Conservation (phyloP, 352 stramenopile genomes). For the Phytopythium aichiense region DNA sequence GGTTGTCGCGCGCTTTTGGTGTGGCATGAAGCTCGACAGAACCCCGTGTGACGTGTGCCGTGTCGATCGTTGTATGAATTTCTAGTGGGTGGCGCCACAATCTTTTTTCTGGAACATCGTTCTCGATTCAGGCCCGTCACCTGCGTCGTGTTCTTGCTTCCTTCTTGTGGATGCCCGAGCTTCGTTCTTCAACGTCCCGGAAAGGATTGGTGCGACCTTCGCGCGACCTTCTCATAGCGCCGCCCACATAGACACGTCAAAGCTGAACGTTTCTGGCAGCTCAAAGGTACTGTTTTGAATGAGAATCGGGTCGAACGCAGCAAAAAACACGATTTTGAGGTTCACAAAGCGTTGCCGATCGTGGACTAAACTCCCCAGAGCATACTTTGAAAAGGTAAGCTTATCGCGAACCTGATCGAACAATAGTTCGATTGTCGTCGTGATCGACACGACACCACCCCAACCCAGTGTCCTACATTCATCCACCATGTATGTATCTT, state of each 20-base stretch:
- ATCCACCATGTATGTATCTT: neutral
- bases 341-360: neutral
- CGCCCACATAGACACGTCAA: neutral
- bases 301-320: neutral
- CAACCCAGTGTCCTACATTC: neutral
- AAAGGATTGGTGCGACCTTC: neutral
- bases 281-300: neutral
- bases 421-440: neutral
- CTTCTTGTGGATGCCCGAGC: neutral
- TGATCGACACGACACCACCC: neutral
- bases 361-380: neutral
- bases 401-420: neutral
- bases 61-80: neutral
- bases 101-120: slow-evolving; percentile 4
- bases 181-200: slow-evolving; percentile 1
- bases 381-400: neutral
- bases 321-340: slow-evolving; percentile 5
- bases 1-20: neutral
- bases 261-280: slow-evolving; percentile 1
- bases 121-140: neutral
- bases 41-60: neutral
- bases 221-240: neutral
- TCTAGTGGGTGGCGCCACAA: neutral
- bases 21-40: neutral
- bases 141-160: slow-evolving; percentile 2